Percentiles rank a stretch among this genome's conserved stretches.
Evolutionary conservation across 352 stramenopile genomes (phyloP).

Genomic region (Globisporangium splendens): DNA sequence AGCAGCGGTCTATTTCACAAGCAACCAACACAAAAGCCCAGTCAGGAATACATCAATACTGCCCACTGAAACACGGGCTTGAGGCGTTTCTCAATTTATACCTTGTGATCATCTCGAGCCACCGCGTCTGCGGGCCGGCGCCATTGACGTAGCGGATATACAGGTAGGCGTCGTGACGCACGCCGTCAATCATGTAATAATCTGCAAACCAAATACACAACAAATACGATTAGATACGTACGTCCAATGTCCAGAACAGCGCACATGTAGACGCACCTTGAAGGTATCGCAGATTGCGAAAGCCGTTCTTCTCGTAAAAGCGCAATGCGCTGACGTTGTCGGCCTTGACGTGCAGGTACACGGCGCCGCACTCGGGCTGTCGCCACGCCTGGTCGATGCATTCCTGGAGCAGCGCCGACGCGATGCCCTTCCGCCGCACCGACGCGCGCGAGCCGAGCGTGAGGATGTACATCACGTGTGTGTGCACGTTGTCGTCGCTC

Average conservation of each 20-base stretch:
- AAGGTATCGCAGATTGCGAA: slow-evolving; percentile 91
- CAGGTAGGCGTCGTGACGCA: slow-evolving; percentile 77
- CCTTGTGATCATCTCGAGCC: slow-evolving; percentile 66
- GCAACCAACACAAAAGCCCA: slow-evolving; percentile 8
- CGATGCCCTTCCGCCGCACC: slow-evolving; percentile 89
- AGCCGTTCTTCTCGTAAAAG: slow-evolving; percentile 97
- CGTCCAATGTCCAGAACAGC: no score
- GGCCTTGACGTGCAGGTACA: slow-evolving; percentile 97
- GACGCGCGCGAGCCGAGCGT: slow-evolving; percentile 88
- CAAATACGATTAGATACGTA: slow-evolving; percentile 5
- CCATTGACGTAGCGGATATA: slow-evolving; percentile 87
- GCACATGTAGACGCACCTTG: slow-evolving; percentile 46
- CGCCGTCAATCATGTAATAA: slow-evolving; percentile 86
- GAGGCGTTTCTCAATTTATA: slow-evolving; percentile 10
- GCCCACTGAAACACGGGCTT: neutral
- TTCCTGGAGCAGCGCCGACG: slow-evolving; percentile 86
- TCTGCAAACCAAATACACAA: slow-evolving; percentile 28
- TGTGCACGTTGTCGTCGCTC: slow-evolving; percentile 53
- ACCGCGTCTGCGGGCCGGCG: slow-evolving; percentile 47
- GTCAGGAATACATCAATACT: no score
- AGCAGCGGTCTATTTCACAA: slow-evolving; percentile 33
- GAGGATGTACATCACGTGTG: slow-evolving; percentile 95
- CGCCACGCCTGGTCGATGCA: slow-evolving; percentile 83
- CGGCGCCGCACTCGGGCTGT: slow-evolving; percentile 78
- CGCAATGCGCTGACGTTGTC: slow-evolving; percentile 92